phyloP scores from a whole-genome alignment of 306 rosid genomes.

The Betula pendula region DNA sequence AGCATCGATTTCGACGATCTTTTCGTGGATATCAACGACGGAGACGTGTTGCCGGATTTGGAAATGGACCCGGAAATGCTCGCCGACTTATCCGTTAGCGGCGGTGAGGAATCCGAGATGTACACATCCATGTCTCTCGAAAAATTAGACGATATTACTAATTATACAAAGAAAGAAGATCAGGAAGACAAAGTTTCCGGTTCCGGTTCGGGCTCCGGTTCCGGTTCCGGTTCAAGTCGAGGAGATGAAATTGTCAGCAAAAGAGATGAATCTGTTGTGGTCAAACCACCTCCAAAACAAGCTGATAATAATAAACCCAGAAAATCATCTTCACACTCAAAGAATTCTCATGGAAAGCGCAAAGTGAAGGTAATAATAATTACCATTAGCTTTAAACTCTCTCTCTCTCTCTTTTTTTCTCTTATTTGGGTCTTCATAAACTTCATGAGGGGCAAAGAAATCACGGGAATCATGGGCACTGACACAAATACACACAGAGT shows the following conservation, averaged over 20 bases:
- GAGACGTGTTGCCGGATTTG: conserved; percentile 75
- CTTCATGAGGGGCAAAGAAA: conserved; percentile 16
- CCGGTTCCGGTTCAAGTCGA: conserved; percentile 18
- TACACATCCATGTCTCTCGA: conserved; percentile 43
- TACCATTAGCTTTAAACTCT: background rate
- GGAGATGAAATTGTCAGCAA: conserved; percentile 55
- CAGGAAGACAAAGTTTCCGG: conserved; percentile 44
- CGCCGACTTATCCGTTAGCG: conserved; percentile 57
- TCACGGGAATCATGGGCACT: conserved; percentile 43
- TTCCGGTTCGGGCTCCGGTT: conserved; percentile 18
- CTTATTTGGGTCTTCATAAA: conserved; percentile 19
- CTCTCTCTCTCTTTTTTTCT: conserved; percentile 19
- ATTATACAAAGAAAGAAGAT: conserved; percentile 20
- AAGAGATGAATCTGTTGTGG: conserved; percentile 30
- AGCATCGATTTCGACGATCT: conserved; percentile 78
- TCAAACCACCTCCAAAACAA: conserved; percentile 24
- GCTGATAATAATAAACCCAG: conserved; percentile 49
- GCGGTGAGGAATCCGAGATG: conserved; percentile 54
- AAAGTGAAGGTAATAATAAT: conserved; percentile 68
- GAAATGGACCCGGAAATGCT: conserved; percentile 82
- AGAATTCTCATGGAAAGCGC: conserved; percentile 71
- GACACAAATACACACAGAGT: background rate
- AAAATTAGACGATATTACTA: conserved; percentile 22
- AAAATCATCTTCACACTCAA: conserved; percentile 57
- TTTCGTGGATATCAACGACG: conserved; percentile 60